phyloP scores from a whole-genome alignment of 495 filamentous ascomycete species.

The Aspergillus campestris region DNA sequence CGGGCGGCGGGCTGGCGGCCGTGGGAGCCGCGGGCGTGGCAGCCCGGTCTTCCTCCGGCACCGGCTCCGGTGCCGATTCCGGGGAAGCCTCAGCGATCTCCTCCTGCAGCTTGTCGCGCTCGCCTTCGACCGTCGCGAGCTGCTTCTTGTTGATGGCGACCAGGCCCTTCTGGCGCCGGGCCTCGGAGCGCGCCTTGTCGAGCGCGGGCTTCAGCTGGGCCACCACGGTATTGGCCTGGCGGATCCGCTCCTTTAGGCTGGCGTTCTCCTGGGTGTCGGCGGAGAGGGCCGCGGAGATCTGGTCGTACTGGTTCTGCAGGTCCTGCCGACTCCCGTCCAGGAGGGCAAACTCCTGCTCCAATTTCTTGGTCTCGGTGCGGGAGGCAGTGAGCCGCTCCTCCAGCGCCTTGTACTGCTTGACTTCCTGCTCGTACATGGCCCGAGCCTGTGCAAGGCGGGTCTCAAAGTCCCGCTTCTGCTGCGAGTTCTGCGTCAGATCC shows the following conservation, averaged over 20 bases:
- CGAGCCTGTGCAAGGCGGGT: constrained; percentile 74
- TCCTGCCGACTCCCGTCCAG: constrained; percentile 78
- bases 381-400: constrained; percentile 73
- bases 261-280: constrained; percentile 85
- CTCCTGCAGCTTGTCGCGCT: constrained; percentile 72
- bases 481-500: constrained; percentile 64
- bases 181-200: constrained; percentile 82
- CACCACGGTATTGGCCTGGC: constrained; percentile 70
- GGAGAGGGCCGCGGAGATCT: constrained; percentile 63
- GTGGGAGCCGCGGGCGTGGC: constrained; percentile 14
- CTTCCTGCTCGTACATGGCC: constrained; percentile 84
- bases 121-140: constrained; percentile 75
- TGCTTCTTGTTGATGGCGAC: constrained; percentile 99
- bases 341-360: constrained; percentile 72
- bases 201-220: constrained; percentile 74
- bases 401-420: constrained; percentile 71
- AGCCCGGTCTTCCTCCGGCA: constrained; percentile 23
- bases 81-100: constrained; percentile 64
- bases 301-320: constrained; percentile 73
- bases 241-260: constrained; percentile 78
- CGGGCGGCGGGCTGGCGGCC: constrained; percentile 32
- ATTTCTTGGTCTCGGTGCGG: constrained; percentile 70
- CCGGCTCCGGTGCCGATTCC: constrained; percentile 23
- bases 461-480: constrained; percentile 90
- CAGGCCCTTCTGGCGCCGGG: constrained; percentile 87